Evolutionary conservation across 345 rosid genomes (phyloP).

Genomic region (Aethionema arabicum): DNA sequence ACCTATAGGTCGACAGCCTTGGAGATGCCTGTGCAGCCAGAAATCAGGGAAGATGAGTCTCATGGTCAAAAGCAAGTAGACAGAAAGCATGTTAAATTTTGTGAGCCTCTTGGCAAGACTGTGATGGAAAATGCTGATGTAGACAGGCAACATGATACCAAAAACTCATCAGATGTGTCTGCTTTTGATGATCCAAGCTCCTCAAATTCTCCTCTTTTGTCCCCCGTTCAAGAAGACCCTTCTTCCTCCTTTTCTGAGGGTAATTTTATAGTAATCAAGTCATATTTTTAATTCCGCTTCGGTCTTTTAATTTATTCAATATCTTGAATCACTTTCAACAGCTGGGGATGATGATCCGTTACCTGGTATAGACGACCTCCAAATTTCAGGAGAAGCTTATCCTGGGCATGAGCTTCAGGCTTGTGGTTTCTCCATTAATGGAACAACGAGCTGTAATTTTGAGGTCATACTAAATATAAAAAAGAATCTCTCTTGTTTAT

Average conservation of each 20-base stretch:
- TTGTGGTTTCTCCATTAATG: slow-evolving; percentile 87
- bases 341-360: slow-evolving; percentile 85
- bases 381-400: slow-evolving; percentile 92
- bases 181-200: slow-evolving; percentile 60
- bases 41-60: slow-evolving; percentile 10
- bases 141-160: slow-evolving; percentile 52
- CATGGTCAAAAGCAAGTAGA: slow-evolving; percentile 25
- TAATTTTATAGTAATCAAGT: slow-evolving; percentile 27
- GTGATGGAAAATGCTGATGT: slow-evolving; percentile 59
- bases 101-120: slow-evolving; percentile 59
- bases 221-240: slow-evolving; percentile 87
- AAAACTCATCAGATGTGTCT: slow-evolving; percentile 50
- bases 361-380: slow-evolving; percentile 86
- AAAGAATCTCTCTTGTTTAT: slow-evolving; percentile 12
- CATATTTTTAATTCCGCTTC: slow-evolving; percentile 20
- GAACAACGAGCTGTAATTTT: slow-evolving; percentile 98
- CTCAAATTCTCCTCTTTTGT: slow-evolving; percentile 63
- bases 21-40: slow-evolving; percentile 26
- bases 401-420: slow-evolving; percentile 98
- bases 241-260: slow-evolving; percentile 91
- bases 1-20: slow-evolving; percentile 24
- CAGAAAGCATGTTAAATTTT: slow-evolving; percentile 67
- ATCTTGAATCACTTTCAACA: slow-evolving; percentile 38
- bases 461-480: slow-evolving; percentile 56
- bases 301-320: slow-evolving; percentile 24